These are phyloP conservation scores for Castanopsis chinensis DNA, from an alignment of 306 rosid species.

Conservation along the genomic window DNA sequence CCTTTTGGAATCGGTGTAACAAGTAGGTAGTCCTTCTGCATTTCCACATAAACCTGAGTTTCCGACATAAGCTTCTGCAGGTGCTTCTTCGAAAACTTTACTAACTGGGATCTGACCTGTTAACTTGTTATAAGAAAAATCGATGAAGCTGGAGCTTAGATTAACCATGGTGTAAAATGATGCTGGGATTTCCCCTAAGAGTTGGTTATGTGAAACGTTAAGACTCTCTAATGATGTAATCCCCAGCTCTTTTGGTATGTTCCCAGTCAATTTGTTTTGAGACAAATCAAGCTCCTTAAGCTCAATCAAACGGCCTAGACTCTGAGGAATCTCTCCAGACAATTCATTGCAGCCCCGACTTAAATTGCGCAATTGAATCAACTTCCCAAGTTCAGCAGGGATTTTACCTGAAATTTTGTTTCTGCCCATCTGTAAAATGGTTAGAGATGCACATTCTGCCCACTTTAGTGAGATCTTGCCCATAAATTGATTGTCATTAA, in stretches of 20 bases:
- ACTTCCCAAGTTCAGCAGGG: slow-evolving; percentile 43
- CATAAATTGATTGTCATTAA: slow-evolving; percentile 39
- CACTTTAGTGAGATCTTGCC: slow-evolving; percentile 56
- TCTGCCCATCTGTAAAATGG: slow-evolving; percentile 34
- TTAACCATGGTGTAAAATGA: slow-evolving; percentile 35
- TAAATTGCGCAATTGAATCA: slow-evolving; percentile 28
- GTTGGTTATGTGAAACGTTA: slow-evolving; percentile 57
- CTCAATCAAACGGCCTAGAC: slow-evolving; percentile 19
- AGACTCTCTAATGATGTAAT: not conserved
- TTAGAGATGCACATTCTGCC: slow-evolving; percentile 48
- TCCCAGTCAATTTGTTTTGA: slow-evolving; percentile 40
- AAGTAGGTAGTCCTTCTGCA: slow-evolving; percentile 35
- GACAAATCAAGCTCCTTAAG: slow-evolving; percentile 53
- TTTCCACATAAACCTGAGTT: slow-evolving; percentile 60
- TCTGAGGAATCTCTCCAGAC: slow-evolving; percentile 38
- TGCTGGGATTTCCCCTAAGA: slow-evolving; percentile 47
- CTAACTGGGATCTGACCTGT: slow-evolving; percentile 49
- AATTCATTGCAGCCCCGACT: slow-evolving; percentile 35
- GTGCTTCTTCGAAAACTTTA: slow-evolving; percentile 28
- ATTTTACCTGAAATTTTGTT: slow-evolving; percentile 57
- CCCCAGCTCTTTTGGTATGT: slow-evolving; percentile 34
- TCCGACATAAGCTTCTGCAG: slow-evolving; percentile 41
- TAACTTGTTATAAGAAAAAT: slow-evolving; percentile 62
- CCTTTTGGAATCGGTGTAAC: slow-evolving; percentile 5
- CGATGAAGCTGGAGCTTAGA: slow-evolving; percentile 32